phyloP scores from a whole-genome alignment of 306 rosid genomes.

The Sphenostylis stenocarpa region DNA sequence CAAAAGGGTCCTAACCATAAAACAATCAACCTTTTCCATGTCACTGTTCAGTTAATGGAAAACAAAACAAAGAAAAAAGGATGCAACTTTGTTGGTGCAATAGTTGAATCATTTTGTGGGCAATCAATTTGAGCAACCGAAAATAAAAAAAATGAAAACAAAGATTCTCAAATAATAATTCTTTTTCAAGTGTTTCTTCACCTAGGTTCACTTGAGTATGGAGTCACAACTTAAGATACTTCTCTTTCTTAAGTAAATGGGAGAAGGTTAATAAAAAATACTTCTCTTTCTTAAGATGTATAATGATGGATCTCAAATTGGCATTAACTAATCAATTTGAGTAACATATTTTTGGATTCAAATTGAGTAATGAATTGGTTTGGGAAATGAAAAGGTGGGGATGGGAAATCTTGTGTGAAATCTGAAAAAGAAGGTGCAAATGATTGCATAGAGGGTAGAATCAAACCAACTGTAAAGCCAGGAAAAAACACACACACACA shows the following conservation, averaged over 20 bases:
- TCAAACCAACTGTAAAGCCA: constrained; percentile 36
- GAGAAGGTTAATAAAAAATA: no score
- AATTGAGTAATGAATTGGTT: background rate
- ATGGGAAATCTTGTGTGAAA: constrained; percentile 24
- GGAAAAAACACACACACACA: no score
- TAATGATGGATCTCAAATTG: background rate
- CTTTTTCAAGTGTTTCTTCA: background rate
- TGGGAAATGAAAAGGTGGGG: constrained; percentile 8
- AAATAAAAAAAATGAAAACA: background rate
- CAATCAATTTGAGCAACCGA: background rate
- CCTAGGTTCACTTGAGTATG: no score
- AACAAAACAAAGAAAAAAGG: background rate
- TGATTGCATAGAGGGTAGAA: constrained; percentile 27
- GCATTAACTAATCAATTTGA: background rate
- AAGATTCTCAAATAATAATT: background rate
- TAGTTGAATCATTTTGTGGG: constrained; percentile 8
- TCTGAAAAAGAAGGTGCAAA: constrained; percentile 23
- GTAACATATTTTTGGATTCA: background rate
- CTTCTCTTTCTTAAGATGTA: no score
- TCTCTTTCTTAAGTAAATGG: no score
- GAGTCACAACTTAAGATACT: no score
- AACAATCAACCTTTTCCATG: background rate
- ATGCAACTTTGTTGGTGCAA: background rate
- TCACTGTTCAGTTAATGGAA: background rate
- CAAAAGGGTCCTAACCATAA: constrained; percentile 15